Evolutionary conservation across 345 rosid genomes (phyloP).

Genomic region (Punica granatum): DNA sequence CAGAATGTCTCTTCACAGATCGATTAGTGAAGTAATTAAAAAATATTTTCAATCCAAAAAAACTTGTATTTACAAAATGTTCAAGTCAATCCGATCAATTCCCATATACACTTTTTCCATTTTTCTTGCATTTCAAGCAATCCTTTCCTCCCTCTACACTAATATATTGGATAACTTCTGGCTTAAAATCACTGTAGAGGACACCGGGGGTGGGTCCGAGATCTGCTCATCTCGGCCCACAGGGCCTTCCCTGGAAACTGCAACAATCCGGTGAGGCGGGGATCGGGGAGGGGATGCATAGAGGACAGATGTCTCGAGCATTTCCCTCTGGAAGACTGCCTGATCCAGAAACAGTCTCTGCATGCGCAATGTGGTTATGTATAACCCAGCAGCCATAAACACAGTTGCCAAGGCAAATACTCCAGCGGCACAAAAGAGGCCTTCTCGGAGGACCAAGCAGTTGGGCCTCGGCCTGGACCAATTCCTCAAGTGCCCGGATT

Average conservation of each 20-base stretch:
- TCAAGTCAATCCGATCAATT: neutral
- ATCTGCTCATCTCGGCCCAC: constrained; percentile 19
- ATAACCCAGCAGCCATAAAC: constrained; percentile 57
- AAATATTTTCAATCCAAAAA: neutral
- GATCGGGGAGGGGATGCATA: constrained; percentile 64
- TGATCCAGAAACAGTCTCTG: constrained; percentile 43
- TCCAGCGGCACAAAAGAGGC: constrained; percentile 78
- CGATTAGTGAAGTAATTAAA: too few species aligned
- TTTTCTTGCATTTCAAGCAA: neutral
- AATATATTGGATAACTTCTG: neutral
- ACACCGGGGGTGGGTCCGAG: neutral
- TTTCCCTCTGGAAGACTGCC: constrained; percentile 38
- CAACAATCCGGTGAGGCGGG: constrained; percentile 29
- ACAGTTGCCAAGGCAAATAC: constrained; percentile 56
- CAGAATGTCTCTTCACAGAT: too few species aligned
- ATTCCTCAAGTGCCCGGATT: constrained; percentile 77
- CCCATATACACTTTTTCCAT: neutral
- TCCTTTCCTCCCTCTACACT: neutral
- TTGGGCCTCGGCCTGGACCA: constrained; percentile 68
- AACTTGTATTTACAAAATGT: neutral
- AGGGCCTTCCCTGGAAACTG: constrained; percentile 60
- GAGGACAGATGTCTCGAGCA: constrained; percentile 43
- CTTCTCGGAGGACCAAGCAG: constrained; percentile 59
- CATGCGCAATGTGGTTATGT: constrained; percentile 70
- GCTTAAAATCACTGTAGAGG: neutral